Base-by-base conservation (phyloP, 1,284 basidiomycete species). In the Puccinia brachypodii region DNA sequence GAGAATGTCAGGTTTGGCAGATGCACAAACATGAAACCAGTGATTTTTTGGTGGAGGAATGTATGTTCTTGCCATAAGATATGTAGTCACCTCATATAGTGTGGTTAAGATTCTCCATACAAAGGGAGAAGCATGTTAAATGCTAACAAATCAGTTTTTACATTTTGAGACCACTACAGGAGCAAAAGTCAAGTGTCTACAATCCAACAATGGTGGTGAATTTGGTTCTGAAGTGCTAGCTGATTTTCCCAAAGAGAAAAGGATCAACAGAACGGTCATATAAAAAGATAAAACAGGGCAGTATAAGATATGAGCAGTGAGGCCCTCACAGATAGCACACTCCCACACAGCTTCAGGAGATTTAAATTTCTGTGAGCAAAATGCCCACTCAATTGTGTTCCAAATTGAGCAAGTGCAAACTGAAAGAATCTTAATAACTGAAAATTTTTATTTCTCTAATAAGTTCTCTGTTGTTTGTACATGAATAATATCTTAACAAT, bases 171-270 rank as follows among this genome's bases (percentile, higher is more conserved):
- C 19, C 14, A 40, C 19, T 8, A 56, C 64, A 62, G 33, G 33
- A 38, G 19, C 28, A 28, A 47, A 78, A 44, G 28, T 78, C n/a
- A 78, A 78, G 31, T 40, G 28, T 14, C 16, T 78, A 6, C 16
- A 38, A 53, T 47, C 50, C 2, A 44, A 78, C 38, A 69, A 69
- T n/a, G 76, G 76, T 1, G 76, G 76, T 11, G 33, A 77, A 77
- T 77, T 68, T 31, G 33, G 31, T 7, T 33, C 22, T 22, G 69
- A 69, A 7, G 22, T 33, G 36, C 25, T 79, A 2, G 50, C 16
- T 1, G 22, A 36, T 4, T 79, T 53, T 33, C 11, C 44, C 0
- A 40, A 19, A 9, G 0, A 13, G 0, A 71, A 79, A 60, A 58
- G 74, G 1, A 76, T 76, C 28, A 76, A 44, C 71, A 73, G 33